These are phyloP conservation scores for Populus trichocarpa DNA, from an alignment of 441 rosid species.

Conservation along the genomic window DNA sequence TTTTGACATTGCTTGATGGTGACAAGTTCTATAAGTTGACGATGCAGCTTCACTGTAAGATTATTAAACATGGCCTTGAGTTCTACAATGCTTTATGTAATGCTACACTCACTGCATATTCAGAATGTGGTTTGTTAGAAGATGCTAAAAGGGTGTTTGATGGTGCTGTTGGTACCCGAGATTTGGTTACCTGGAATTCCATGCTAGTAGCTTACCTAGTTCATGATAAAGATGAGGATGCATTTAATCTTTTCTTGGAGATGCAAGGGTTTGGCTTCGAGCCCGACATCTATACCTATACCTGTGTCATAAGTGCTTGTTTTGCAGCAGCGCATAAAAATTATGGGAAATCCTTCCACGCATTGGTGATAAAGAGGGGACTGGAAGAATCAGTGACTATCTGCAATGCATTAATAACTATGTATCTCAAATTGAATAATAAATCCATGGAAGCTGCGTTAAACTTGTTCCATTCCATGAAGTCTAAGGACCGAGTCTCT, in stretches of 20 bases:
- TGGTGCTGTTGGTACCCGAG: conserved; percentile 35
- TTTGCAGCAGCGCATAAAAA: conserved; percentile 30
- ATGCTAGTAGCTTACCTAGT: conserved; percentile 57
- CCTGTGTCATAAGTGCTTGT: conserved; percentile 57
- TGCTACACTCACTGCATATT: conserved; percentile 58
- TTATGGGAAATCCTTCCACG: conserved; percentile 52
- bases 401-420: conserved; percentile 53
- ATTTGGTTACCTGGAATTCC: conserved; percentile 71
- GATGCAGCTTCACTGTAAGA: conserved; percentile 57
- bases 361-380: conserved; percentile 62
- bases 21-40: conserved; percentile 30
- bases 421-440: conserved; percentile 52
- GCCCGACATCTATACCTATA: conserved; percentile 62
- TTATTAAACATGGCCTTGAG: conserved; percentile 48
- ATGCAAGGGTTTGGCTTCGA: conserved; percentile 44
- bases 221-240: conserved; percentile 44
- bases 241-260: conserved; percentile 42
- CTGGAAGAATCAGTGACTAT: conserved; percentile 47
- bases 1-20: conserved; percentile 61
- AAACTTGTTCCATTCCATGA: conserved; percentile 44
- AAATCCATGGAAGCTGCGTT: conserved; percentile 50
- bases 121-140: conserved; percentile 53
- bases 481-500: conserved; percentile 60
- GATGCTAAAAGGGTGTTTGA: conserved; percentile 60
- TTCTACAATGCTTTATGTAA: conserved; percentile 50